Evolutionary conservation across 805 yeast genomes (phyloP), one percentile per base, ranked within the genome.

Genomic region (Metschnikowia baotianmanensis): DNA sequence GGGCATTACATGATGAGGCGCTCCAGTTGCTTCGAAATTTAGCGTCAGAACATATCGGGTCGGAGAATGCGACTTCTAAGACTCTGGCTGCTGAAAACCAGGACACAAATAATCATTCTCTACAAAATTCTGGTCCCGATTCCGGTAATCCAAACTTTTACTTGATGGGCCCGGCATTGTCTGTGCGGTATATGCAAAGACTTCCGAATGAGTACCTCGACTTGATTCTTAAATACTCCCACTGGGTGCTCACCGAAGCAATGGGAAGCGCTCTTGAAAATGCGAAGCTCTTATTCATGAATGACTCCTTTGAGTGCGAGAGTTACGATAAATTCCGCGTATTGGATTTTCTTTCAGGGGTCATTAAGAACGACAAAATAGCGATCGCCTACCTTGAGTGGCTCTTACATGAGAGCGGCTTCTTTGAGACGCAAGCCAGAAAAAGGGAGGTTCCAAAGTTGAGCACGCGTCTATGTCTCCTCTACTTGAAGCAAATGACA

Each of bases 1-100:
- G 82, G 38, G 57, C 63, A 1, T 56, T 75, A 34, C 96, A 88
- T 59, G 64, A 67, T 6, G 78, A 81, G 37, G 95, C 96, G 0
- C 63, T 93, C 30, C 63, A 71, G 4, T 70, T 86, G 55, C 64
- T 91, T 15, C 62, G 66, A n/a, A 59, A 44, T 11, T 36, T 55
- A 11, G 50, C 57, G 1, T 52, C 55, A 17, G 51, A 40, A 18
- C 44, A 47, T 5, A 34, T 29, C 5, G n/a, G n/a, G n/a, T n/a
- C n/a, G n/a, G n/a, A n/a, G n/a, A n/a, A n/a, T n/a, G n/a, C n/a
- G n/a, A n/a, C n/a, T n/a, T n/a, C n/a, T n/a, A n/a, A n/a, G n/a
- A n/a, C n/a, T n/a, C n/a, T n/a, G n/a, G n/a, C n/a, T n/a, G n/a
- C n/a, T n/a, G n/a, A n/a, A n/a, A n/a, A n/a, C n/a, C n/a, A n/a